Conservation (phyloP, 2,329 filamentous ascomycete genomes). For the Aspergillus pseudotamarii region DNA sequence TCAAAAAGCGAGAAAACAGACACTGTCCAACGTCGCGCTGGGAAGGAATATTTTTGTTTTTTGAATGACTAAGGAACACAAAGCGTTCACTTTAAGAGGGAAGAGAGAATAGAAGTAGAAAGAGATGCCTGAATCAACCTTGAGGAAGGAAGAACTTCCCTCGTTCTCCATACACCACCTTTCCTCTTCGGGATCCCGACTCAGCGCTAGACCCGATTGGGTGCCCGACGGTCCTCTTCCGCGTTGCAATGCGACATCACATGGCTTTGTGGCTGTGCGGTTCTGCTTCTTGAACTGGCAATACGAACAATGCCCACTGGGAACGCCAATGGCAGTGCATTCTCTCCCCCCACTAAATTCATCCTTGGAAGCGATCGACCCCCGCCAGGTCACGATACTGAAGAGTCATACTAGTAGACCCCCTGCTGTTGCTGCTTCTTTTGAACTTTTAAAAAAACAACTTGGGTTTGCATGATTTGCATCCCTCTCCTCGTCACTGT, state of each 20-base stretch:
- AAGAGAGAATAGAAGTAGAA: not conserved
- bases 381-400: not conserved
- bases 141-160: not conserved
- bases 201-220: not conserved
- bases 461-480: not conserved
- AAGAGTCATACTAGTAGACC: too few relatives aligned
- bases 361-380: not conserved
- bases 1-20: constrained; percentile 9
- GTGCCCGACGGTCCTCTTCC: not conserved
- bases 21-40: not conserved
- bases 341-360: not conserved
- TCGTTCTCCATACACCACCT: constrained; percentile 2
- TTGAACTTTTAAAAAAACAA: not conserved
- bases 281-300: not conserved
- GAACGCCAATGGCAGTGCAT: not conserved
- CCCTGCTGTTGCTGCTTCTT: not conserved
- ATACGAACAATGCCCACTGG: not conserved
- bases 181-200: constrained; percentile 11
- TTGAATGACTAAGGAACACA: not conserved
- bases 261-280: not conserved
- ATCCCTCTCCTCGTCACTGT: not conserved
- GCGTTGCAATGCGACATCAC: constrained; percentile 1
- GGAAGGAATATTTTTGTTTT: not conserved
- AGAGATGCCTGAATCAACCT: constrained; percentile 1
- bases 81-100: not conserved